Evolutionary conservation across 805 yeast species (phyloP).

Genomic region (Saccharomycodes ludwigii): DNA sequence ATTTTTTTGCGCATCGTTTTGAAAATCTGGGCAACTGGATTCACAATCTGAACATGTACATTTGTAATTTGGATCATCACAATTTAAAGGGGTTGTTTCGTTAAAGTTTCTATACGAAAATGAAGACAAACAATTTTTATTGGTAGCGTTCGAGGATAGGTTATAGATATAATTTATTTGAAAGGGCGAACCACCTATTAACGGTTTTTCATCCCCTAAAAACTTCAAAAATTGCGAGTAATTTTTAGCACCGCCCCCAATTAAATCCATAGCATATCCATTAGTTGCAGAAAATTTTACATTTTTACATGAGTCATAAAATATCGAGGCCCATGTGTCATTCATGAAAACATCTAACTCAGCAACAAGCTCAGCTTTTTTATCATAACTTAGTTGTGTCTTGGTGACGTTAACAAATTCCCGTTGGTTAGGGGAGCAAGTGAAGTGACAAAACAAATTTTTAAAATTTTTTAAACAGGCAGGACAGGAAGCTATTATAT

Average conservation of each 20-base stretch:
- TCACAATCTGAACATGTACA: conserved; percentile 93
- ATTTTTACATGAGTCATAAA: conserved; percentile 77
- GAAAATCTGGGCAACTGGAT: conserved; percentile 60
- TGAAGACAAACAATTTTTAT: background rate
- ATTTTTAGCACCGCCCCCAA: conserved; percentile 92
- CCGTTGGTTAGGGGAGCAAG: conserved; percentile 81
- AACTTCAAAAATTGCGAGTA: conserved; percentile 68
- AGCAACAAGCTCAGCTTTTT: conserved; percentile 50
- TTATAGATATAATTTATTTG: conserved; percentile 67
- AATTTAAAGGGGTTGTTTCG: conserved; percentile 18
- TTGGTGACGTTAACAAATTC: conserved; percentile 56
- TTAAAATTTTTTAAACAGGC: conserved; percentile 83
- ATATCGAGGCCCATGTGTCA: conserved; percentile 42
- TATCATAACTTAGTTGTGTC: conserved; percentile 24
- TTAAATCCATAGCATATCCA: conserved; percentile 91
- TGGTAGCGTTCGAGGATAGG: conserved; percentile 2
- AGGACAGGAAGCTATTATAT: conserved; percentile 80
- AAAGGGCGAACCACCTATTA: conserved; percentile 91
- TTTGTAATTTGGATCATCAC: conserved; percentile 51
- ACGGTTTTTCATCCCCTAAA: conserved; percentile 87
- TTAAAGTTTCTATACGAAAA: background rate
- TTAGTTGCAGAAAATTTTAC: conserved; percentile 90
- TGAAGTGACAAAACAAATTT: conserved; percentile 74
- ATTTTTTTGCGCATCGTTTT: conserved; percentile 26
- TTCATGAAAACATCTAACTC: conserved; percentile 57